phyloP scores from a whole-genome alignment of 257 asterid species.

The Solanum bukasovii region DNA sequence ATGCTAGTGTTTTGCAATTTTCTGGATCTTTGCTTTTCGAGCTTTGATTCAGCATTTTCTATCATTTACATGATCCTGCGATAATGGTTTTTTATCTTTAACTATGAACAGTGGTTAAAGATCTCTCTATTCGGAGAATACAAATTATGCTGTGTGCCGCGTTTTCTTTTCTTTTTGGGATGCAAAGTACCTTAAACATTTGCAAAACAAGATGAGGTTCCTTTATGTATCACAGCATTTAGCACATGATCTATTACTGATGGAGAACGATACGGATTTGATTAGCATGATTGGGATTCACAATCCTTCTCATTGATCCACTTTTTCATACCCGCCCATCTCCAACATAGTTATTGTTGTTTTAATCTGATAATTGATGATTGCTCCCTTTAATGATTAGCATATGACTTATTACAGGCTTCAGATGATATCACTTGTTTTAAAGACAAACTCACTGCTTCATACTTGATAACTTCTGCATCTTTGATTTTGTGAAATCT shows the following conservation, averaged over 20 bases:
- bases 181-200: not conserved
- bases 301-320: not conserved
- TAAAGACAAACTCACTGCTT: not conserved
- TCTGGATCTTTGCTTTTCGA: not conserved
- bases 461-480: not conserved
- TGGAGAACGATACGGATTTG: not conserved
- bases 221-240: not conserved
- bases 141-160: not conserved
- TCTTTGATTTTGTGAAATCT: not conserved
- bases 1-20: not conserved
- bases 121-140: not conserved
- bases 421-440: not conserved
- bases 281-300: not conserved
- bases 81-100: not conserved
- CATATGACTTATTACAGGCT: not conserved
- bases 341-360: not conserved
- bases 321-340: not conserved
- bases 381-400: not conserved
- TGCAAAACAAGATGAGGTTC: not conserved
- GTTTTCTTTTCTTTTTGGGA: not conserved
- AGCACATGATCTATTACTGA: not conserved
- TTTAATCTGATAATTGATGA: not conserved
- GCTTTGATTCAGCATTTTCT: not conserved
- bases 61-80: not conserved
- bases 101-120: not conserved